A percentile compares a stretch with the other conserved stretches of the same genome.
Evolutionary conservation across 192 early-diverging fungal genomes (phyloP).

Genomic region (Coemansia biformis): DNA sequence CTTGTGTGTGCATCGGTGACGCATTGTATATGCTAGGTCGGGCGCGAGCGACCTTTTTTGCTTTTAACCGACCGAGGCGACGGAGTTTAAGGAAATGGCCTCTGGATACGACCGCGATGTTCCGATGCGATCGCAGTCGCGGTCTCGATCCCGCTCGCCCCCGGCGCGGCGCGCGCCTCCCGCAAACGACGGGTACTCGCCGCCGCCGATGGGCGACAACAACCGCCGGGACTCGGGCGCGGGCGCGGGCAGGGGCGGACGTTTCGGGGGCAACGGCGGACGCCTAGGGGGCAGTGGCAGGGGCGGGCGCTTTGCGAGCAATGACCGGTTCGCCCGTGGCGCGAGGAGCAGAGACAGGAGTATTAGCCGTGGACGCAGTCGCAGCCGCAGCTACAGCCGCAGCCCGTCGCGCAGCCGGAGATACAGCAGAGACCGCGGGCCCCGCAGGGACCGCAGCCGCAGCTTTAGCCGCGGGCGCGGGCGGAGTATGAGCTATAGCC

Average conservation of each 20-base stretch:
- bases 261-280: slow-evolving; percentile 1
- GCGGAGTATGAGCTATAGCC: slow-evolving; percentile 2
- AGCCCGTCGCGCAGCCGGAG: slow-evolving; percentile 22
- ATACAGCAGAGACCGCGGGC: slow-evolving; percentile 21
- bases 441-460: slow-evolving; percentile 4
- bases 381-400: slow-evolving; percentile 11
- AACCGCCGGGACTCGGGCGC: neutral
- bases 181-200: slow-evolving; percentile 11
- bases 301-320: too few species aligned
- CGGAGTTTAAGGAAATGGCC: neutral
- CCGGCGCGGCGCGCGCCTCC: slow-evolving; percentile 13
- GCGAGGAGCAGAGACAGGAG: slow-evolving; percentile 9
- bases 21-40: too few species aligned
- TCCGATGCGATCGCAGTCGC: slow-evolving; percentile 11
- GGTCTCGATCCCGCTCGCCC: slow-evolving; percentile 16
- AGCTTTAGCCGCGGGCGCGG: slow-evolving; percentile 3
- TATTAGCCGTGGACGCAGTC: slow-evolving; percentile 12
- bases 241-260: neutral
- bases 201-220: slow-evolving; percentile 18
- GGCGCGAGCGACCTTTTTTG: too few species aligned
- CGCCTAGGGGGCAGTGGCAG: too few species aligned
- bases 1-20: too few species aligned
- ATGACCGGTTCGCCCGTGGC: neutral
- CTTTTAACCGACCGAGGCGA: neutral
- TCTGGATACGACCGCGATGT: neutral